Evolutionary conservation across 306 rosid genomes (phyloP).

Genomic region (Ziziphus jujuba): DNA sequence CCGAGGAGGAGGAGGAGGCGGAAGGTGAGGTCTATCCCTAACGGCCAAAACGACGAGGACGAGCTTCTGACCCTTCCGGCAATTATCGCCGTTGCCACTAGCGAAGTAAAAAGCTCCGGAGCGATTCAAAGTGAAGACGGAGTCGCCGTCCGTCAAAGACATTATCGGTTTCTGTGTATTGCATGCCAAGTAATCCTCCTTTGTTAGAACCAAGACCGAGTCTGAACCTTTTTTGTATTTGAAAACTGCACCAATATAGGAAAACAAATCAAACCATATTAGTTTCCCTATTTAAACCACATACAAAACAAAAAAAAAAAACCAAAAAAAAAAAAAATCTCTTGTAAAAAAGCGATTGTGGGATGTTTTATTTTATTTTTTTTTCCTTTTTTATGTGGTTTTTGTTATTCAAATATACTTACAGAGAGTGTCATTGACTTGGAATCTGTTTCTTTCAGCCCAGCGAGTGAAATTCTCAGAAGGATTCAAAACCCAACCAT

Average conservation of each 20-base stretch:
- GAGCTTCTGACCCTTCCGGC: constrained; percentile 57
- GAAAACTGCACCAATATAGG: constrained; percentile 53
- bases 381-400: too few species aligned
- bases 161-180: constrained; percentile 42
- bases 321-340: too few species aligned
- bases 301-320: too few species aligned
- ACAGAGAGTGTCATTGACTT: constrained; percentile 77
- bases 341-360: neutral
- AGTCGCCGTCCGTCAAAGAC: constrained; percentile 47
- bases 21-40: constrained; percentile 14
- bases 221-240: constrained; percentile 55
- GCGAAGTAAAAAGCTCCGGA: constrained; percentile 66
- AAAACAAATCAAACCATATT: too few species aligned
- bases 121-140: constrained; percentile 36
- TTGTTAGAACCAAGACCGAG: constrained; percentile 60
- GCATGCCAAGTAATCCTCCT: constrained; percentile 57
- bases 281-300: too few species aligned
- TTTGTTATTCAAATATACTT: too few species aligned
- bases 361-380: too few species aligned
- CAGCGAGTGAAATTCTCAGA: constrained; percentile 52
- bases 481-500: constrained; percentile 72
- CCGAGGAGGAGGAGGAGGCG: constrained; percentile 5
- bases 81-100: constrained; percentile 37
- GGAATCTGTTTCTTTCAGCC: constrained; percentile 62
- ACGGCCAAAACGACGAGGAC: constrained; percentile 49